Conservation (phyloP, 352 stramenopile genomes). For the Phytophthora pinifolia region DNA sequence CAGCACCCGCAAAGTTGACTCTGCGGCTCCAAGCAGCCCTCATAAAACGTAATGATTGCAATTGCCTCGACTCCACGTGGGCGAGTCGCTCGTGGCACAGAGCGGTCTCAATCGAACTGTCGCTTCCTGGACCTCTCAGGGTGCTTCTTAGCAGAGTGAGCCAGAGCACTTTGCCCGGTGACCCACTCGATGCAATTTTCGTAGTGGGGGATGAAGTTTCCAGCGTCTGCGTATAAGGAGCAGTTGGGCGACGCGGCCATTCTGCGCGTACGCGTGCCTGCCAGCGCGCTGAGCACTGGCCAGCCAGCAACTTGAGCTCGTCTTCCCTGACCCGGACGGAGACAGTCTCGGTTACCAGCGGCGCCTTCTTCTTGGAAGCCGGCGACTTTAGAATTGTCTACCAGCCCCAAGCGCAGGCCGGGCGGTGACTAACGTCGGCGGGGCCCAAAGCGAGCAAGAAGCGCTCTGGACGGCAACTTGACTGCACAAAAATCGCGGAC, state of each 20-base stretch:
- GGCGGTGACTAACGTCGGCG: conserved; percentile 21
- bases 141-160: conserved; percentile 23
- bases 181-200: conserved; percentile 4
- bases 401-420: conserved; percentile 8
- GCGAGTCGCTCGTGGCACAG: conserved; percentile 13
- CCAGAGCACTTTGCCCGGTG: not conserved
- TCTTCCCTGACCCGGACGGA: conserved; percentile 8
- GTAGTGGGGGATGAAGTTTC: conserved; percentile 7
- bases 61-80: conserved; percentile 19
- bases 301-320: conserved; percentile 5
- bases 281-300: conserved; percentile 17
- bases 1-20: conserved; percentile 14
- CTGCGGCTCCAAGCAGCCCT: conserved; percentile 10
- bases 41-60: not conserved
- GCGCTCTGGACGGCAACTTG: conserved; percentile 36
- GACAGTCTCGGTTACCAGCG: conserved; percentile 26
- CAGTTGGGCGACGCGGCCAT: not conserved
- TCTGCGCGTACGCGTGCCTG: not conserved
- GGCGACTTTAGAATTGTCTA: too few relatives aligned
- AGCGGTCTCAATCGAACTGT: conserved; percentile 19
- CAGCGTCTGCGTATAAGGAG: too few relatives aligned
- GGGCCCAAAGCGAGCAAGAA: conserved; percentile 23
- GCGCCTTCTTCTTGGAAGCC: conserved; percentile 25
- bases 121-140: conserved; percentile 7
- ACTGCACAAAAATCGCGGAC: conserved; percentile 28